Conservation (phyloP, 73 alveolate species). For the Durusdinium trenchii region DNA sequence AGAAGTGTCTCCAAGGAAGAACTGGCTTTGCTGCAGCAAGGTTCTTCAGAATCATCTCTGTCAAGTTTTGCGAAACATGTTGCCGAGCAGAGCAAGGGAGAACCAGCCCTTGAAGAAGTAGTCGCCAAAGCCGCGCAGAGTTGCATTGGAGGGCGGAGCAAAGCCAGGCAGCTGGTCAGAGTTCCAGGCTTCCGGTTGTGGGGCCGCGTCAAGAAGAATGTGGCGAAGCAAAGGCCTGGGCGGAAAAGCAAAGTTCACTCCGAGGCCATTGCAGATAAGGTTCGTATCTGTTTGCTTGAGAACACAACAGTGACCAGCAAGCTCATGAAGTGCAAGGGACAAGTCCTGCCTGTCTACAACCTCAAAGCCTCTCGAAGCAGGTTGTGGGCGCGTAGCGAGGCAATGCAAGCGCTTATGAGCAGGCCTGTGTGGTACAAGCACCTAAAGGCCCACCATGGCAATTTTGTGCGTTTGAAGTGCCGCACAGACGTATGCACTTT, state of each 20-base stretch:
- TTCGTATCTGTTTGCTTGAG: not conserved
- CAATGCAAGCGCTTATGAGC: not conserved
- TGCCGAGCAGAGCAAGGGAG: not conserved
- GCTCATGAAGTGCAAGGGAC: not conserved
- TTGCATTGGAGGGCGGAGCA: not conserved
- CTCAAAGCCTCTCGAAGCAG: not conserved
- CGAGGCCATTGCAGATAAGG: not conserved
- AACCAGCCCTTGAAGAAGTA: not conserved
- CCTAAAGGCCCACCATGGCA: not conserved
- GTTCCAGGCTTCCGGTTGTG: not conserved
- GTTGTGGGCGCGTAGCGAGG: not conserved
- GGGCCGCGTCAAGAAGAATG: not conserved
- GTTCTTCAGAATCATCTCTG: not conserved
- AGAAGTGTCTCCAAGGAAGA: not conserved
- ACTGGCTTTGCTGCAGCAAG: not conserved
- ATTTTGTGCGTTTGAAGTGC: constrained; percentile 16
- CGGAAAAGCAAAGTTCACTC: not conserved
- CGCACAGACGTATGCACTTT: constrained; percentile 22
- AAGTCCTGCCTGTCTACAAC: not conserved
- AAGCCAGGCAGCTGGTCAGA: not conserved
- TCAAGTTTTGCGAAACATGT: not conserved
- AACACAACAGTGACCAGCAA: not conserved
- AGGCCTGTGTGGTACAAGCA: not conserved
- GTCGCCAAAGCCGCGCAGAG: not conserved
- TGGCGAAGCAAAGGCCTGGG: not conserved